Percentiles rank a stretch among this genome's conserved stretches.
Evolutionary conservation across 495 filamentous ascomycete genomes (phyloP).

Genomic region (Penicillium tannophilum): DNA sequence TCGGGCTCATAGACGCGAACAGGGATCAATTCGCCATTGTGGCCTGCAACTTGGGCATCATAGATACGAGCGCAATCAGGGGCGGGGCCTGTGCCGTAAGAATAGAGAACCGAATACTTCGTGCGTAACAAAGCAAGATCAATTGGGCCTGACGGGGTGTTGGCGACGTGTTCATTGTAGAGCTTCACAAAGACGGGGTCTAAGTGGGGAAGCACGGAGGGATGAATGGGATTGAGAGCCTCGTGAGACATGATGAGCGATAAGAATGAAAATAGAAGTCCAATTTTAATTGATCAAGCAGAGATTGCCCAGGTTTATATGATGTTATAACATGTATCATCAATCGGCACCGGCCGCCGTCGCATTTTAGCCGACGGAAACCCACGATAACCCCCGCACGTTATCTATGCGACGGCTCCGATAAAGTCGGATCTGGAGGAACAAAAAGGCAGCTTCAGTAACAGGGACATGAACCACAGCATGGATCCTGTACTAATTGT

Average conservation of each 20-base stretch:
- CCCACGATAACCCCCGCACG: conserved; percentile 15
- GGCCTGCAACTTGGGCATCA: conserved; percentile 38
- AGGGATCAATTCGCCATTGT: conserved; percentile 43
- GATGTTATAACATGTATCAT: background rate
- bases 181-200: conserved; percentile 33
- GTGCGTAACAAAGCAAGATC: conserved; percentile 28
- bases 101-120: conserved; percentile 35
- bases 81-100: conserved; percentile 32
- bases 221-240: conserved; percentile 36
- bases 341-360: conserved; percentile 6
- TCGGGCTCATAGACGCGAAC: conserved; percentile 48
- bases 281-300: background rate
- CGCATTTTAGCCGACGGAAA: conserved; percentile 25
- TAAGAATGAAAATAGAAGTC: background rate
- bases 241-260: conserved; percentile 25
- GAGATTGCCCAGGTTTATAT: background rate
- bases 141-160: conserved; percentile 32
- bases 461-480: background rate
- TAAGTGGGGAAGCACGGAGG: conserved; percentile 28
- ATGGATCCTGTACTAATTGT: conserved; percentile 51
- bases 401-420: conserved; percentile 38
- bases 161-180: conserved; percentile 35
- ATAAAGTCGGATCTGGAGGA: conserved; percentile 5
- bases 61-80: conserved; percentile 29
- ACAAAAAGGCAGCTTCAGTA: conserved; percentile 9